These are phyloP conservation scores for Aquilaria agallochum DNA, from an alignment of 441 rosid genomes.

Conservation along the genomic window DNA sequence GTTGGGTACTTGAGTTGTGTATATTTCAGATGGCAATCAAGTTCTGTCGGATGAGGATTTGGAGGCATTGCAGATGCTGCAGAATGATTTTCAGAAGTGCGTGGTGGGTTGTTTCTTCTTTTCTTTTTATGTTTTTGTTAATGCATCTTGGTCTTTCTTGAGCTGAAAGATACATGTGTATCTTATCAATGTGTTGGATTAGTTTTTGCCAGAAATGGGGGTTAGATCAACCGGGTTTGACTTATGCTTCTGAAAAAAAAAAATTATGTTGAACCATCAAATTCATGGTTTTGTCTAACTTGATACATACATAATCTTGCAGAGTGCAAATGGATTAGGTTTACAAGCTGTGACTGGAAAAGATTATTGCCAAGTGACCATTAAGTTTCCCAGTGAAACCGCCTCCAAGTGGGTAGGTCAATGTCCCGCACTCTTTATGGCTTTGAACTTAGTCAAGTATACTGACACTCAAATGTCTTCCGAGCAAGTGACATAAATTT, in stretches of 20 bases:
- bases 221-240: background rate
- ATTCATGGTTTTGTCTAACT: conserved; percentile 1
- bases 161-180: background rate
- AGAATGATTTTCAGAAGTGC: conserved; percentile 71
- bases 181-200: conserved; percentile 9
- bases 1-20: conserved; percentile 8
- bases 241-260: background rate
- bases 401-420: conserved; percentile 80
- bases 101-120: conserved; percentile 52
- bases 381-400: conserved; percentile 71
- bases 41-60: conserved; percentile 58
- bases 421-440: background rate
- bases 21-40: conserved; percentile 40
- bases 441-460: background rate
- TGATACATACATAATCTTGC: conserved; percentile 26
- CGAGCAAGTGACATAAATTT: conserved; percentile 1
- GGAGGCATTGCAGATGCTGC: conserved; percentile 66
- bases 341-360: conserved; percentile 59
- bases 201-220: background rate
- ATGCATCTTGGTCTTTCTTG: too few species aligned
- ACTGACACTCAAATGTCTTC: background rate
- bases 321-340: conserved; percentile 92
- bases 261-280: background rate
- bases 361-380: conserved; percentile 60
- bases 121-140: background rate